phyloP scores from a whole-genome alignment of 768 basidiomycete genomes.

The Lactifluus pinguis region DNA sequence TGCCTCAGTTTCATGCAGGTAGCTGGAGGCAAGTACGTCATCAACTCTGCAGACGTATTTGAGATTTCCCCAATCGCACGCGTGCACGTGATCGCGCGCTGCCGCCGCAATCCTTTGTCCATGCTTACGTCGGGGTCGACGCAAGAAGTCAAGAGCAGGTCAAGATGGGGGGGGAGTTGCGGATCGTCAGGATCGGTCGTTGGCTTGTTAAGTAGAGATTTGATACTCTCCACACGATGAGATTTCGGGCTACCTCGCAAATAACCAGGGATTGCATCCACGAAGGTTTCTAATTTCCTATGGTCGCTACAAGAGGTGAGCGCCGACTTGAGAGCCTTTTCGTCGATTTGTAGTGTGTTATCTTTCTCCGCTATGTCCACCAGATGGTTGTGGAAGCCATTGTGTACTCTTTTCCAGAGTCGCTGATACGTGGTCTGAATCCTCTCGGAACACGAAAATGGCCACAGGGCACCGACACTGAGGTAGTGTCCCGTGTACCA shows the following conservation, averaged over 20 bases:
- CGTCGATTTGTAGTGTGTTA: no score
- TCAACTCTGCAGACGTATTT: background rate
- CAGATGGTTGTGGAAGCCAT: background rate
- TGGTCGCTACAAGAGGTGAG: background rate
- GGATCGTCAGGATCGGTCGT: background rate
- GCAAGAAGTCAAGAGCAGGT: background rate
- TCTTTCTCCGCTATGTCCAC: background rate
- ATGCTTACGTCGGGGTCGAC: background rate
- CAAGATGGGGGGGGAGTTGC: background rate
- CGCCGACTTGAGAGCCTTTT: background rate
- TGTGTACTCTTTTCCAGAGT: background rate
- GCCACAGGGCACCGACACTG: background rate
- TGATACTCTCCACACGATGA: background rate
- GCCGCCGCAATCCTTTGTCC: slow-evolving; percentile 1
- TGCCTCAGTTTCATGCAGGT: background rate
- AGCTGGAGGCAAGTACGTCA: background rate
- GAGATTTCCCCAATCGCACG: slow-evolving; percentile 7
- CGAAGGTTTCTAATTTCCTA: background rate
- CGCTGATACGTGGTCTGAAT: background rate
- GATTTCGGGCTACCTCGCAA: background rate
- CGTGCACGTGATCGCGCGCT: slow-evolving; percentile 8
- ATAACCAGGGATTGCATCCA: background rate
- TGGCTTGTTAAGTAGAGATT: background rate
- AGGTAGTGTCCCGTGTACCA: background rate
- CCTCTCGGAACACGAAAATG: background rate